phyloP scores from a whole-genome alignment of 345 rosid genomes.

The Mercurialis annua region DNA sequence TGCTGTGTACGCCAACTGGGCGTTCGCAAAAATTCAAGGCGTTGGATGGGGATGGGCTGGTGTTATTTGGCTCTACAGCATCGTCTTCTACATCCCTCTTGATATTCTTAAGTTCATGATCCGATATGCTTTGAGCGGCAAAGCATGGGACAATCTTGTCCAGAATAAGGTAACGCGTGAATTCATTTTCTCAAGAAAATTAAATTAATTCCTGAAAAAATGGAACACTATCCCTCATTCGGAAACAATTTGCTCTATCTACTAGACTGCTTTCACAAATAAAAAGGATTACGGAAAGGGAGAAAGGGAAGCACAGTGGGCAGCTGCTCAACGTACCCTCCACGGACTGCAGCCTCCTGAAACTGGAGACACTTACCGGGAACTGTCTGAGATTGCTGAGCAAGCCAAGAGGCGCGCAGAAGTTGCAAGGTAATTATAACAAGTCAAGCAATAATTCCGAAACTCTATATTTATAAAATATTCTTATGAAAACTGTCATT shows the following conservation, averaged over 20 bases:
- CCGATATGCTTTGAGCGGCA: slow-evolving; percentile 66
- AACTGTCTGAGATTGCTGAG: slow-evolving; percentile 78
- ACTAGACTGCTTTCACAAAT: slow-evolving; percentile 88
- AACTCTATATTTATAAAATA: too few species aligned
- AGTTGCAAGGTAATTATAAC: slow-evolving; percentile 60
- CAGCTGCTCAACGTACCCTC: slow-evolving; percentile 76
- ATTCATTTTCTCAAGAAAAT: background rate
- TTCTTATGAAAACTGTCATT: too few species aligned
- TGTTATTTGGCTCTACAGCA: slow-evolving; percentile 82
- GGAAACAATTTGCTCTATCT: background rate
- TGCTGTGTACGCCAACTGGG: slow-evolving; percentile 79
- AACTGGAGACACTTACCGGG: slow-evolving; percentile 49
- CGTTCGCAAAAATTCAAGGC: slow-evolving; percentile 60
- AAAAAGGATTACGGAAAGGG: slow-evolving; percentile 83
- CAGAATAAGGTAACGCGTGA: slow-evolving; percentile 57
- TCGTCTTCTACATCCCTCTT: slow-evolving; percentile 69
- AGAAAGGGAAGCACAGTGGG: slow-evolving; percentile 93
- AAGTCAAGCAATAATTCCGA: background rate
- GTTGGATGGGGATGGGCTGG: slow-evolving; percentile 98
- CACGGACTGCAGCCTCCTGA: slow-evolving; percentile 68
- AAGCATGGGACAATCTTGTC: slow-evolving; percentile 77
- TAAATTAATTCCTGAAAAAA: background rate
- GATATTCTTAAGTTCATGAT: slow-evolving; percentile 72
- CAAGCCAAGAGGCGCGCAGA: slow-evolving; percentile 92
- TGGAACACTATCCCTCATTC: background rate